Conservation (phyloP, 2,329 filamentous ascomycete genomes). For the Aspergillus caelatus region DNA sequence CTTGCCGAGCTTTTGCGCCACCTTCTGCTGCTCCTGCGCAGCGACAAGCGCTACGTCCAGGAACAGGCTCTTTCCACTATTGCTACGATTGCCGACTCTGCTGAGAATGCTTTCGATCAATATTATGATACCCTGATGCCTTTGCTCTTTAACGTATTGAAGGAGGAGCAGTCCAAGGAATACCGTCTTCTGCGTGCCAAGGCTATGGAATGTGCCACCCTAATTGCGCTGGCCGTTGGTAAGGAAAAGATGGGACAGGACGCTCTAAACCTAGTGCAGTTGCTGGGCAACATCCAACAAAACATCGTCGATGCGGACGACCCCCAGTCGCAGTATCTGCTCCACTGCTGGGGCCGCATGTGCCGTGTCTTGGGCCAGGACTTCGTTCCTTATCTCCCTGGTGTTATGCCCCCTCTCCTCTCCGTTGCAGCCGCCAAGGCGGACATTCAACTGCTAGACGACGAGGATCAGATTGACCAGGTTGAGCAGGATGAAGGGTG, state of each 20-base stretch:
- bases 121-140: constrained; percentile 98
- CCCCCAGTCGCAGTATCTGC: constrained; percentile 92
- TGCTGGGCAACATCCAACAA: constrained; percentile 83
- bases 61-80: constrained; percentile 98
- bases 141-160: constrained; percentile 83
- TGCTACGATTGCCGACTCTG: constrained; percentile 97
- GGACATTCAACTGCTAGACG: constrained; percentile 93
- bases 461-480: constrained; percentile 90
- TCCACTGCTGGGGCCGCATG: constrained; percentile 99
- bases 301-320: constrained; percentile 89
- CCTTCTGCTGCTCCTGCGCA: constrained; percentile 84
- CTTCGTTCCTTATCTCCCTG: constrained; percentile 89
- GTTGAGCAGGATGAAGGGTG: constrained; percentile 95
- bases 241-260: constrained; percentile 89
- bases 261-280: constrained; percentile 81
- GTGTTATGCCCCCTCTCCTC: constrained; percentile 91
- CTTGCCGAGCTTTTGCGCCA: constrained; percentile 84
- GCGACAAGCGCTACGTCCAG: constrained; percentile 92
- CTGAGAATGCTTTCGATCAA: constrained; percentile 89
- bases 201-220: constrained; percentile 97
- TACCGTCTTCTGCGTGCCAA: constrained; percentile 89
- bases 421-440: constrained; percentile 93
- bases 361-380: constrained; percentile 88
- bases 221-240: constrained; percentile 91
- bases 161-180: constrained; percentile 90